phyloP scores from a whole-genome alignment of 305 asterid species.

The Ajuga reptans region DNA sequence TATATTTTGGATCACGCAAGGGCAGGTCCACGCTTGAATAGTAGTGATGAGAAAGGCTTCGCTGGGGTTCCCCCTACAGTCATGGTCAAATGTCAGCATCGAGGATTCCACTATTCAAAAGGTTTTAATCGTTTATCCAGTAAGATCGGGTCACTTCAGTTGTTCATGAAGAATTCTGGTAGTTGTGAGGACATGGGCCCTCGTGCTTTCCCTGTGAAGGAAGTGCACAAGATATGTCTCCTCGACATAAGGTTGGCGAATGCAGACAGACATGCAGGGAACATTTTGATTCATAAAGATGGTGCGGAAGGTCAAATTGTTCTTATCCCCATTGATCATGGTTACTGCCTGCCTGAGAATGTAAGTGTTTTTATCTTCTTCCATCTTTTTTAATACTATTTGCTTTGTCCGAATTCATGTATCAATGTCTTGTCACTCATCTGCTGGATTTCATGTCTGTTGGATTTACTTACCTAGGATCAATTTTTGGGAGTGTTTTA shows the following conservation, averaged over 20 bases:
- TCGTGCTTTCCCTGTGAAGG: conserved; percentile 41
- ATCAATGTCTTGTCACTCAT: not conserved
- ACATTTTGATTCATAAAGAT: conserved; percentile 36
- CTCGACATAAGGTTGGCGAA: conserved; percentile 47
- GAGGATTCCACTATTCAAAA: conserved; percentile 37
- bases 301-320: conserved; percentile 31
- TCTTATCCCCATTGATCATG: conserved; percentile 48
- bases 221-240: conserved; percentile 46
- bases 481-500: not conserved
- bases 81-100: conserved; percentile 51
- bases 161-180: conserved; percentile 44
- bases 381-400: not conserved
- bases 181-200: conserved; percentile 56
- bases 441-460: not conserved
- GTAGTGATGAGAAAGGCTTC: conserved; percentile 50
- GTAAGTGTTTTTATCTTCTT: conserved; percentile 25
- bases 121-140: conserved; percentile 21
- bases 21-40: conserved; percentile 34
- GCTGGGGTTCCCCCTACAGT: conserved; percentile 74
- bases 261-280: conserved; percentile 46
- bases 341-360: conserved; percentile 49
- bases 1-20: conserved; percentile 66
- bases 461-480: not conserved
- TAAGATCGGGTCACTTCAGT: conserved; percentile 48
- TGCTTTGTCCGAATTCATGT: not conserved